A percentile compares a stretch with the other conserved stretches of the same genome.
phyloP scores from a whole-genome alignment of 208 protist genomes.

The Trypanosoma avium region DNA sequence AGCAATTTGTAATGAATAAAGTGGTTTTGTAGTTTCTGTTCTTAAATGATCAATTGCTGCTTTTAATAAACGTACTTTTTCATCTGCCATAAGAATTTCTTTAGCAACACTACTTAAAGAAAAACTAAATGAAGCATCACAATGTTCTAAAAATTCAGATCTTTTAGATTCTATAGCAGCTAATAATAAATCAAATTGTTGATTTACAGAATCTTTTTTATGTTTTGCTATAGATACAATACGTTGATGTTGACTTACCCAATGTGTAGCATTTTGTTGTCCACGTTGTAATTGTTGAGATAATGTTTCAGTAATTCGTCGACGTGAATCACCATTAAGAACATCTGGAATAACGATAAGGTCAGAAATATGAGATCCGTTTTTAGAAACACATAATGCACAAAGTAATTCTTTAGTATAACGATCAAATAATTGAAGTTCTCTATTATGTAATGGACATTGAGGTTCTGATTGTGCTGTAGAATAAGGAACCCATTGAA shows the following conservation, averaged over 20 bases:
- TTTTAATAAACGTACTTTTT: conserved; percentile 70
- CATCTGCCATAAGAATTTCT: conserved; percentile 73
- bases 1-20: conserved; percentile 88
- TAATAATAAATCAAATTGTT: conserved; percentile 80
- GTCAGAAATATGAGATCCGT: conserved; percentile 21
- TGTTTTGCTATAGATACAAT: conserved; percentile 57
- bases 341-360: conserved; percentile 81
- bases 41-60: conserved; percentile 72
- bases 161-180: conserved; percentile 70
- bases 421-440: conserved; percentile 81
- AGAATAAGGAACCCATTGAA: conserved; percentile 75
- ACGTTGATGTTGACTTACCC: conserved; percentile 79
- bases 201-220: conserved; percentile 64
- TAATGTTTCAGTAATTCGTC: conserved; percentile 59
- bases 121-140: conserved; percentile 69
- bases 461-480: conserved; percentile 63
- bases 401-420: conserved; percentile 79
- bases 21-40: conserved; percentile 42
- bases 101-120: conserved; percentile 62
- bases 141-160: conserved; percentile 70
- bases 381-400: conserved; percentile 65
- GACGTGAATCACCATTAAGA: conserved; percentile 66
- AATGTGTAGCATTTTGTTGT: conserved; percentile 47
- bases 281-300: conserved; percentile 53
- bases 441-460: conserved; percentile 72